phyloP scores from a whole-genome alignment of 2,329 filamentous ascomycete species.

The Cercospora berteroae region DNA sequence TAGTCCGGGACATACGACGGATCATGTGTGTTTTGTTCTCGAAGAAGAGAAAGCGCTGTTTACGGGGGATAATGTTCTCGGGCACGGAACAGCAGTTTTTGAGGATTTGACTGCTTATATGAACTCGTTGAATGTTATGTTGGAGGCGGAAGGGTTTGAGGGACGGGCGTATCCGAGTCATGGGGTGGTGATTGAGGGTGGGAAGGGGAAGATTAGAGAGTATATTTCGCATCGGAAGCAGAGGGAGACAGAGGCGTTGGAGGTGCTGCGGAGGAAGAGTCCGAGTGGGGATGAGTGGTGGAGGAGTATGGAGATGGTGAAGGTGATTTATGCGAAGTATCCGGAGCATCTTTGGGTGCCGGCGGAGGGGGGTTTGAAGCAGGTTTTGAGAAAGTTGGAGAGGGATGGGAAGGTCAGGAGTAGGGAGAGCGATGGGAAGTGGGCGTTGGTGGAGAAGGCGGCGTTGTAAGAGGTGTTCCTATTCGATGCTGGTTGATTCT shows the following conservation, averaged over 20 bases:
- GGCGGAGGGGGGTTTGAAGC: conserved; percentile 71
- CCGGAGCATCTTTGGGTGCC: conserved; percentile 71
- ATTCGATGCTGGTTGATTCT: not conserved
- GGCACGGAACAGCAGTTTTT: conserved; percentile 77
- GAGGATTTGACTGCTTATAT: conserved; percentile 72
- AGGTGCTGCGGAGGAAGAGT: conserved; percentile 51
- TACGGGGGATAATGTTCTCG: conserved; percentile 84
- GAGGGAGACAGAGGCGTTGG: conserved; percentile 75
- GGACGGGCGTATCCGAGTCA: conserved; percentile 85
- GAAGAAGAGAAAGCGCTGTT: conserved; percentile 79
- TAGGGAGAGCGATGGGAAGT: conserved; percentile 38
- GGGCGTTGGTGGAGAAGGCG: conserved; percentile 31
- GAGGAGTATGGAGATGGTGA: conserved; percentile 80
- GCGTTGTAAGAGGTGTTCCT: conserved; percentile 13
- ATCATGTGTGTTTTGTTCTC: conserved; percentile 74
- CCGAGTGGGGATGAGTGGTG: conserved; percentile 45
- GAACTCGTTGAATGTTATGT: conserved; percentile 67
- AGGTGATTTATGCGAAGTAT: conserved; percentile 78
- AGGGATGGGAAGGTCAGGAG: conserved; percentile 65
- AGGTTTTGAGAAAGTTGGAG: conserved; percentile 77
- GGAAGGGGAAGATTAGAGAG: conserved; percentile 68
- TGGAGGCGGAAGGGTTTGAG: conserved; percentile 51
- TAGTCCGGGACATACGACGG: conserved; percentile 73
- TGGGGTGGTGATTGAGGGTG: conserved; percentile 73
- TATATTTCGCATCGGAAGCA: conserved; percentile 80